These are phyloP conservation scores for Debaryomyces subglobosus DNA, from an alignment of 1,139 yeast genomes.

Conservation along the genomic window DNA sequence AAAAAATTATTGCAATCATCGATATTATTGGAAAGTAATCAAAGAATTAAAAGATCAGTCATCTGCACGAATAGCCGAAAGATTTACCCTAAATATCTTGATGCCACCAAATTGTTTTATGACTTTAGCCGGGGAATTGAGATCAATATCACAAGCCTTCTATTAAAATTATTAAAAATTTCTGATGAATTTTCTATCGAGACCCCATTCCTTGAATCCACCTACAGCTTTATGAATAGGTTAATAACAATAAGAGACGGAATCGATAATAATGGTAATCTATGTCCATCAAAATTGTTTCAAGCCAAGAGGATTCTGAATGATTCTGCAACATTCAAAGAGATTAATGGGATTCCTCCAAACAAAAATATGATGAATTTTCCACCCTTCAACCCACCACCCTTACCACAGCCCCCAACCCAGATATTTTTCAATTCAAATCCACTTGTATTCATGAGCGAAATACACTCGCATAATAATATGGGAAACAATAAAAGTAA, in stretches of 20 bases:
- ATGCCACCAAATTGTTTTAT: conserved; percentile 19
- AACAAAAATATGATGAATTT: conserved; percentile 30
- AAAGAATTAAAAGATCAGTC: conserved; percentile 8
- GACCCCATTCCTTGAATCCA: conserved; percentile 20
- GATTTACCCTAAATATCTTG: conserved; percentile 19
- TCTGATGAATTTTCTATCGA: conserved; percentile 13
- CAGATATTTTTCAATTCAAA: conserved; percentile 9
- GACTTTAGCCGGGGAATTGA: conserved; percentile 24
- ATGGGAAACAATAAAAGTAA: background rate
- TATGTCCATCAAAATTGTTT: conserved; percentile 18
- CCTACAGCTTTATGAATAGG: conserved; percentile 16
- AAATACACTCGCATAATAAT: conserved; percentile 7
- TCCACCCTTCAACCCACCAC: conserved; percentile 28
- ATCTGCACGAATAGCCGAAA: conserved; percentile 9
- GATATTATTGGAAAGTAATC: conserved; percentile 16
- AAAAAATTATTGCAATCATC: conserved; percentile 16
- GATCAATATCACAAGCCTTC: conserved; percentile 11
- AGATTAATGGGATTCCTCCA: conserved; percentile 25
- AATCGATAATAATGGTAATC: conserved; percentile 9
- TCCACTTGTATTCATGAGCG: conserved; percentile 13
- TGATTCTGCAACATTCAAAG: conserved; percentile 14
- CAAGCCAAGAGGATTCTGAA: conserved; percentile 15
- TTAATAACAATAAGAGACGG: conserved; percentile 16
- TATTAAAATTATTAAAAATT: conserved; percentile 15
- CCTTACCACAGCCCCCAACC: conserved; percentile 21